Conservation (phyloP, 768 basidiomycete genomes). For the Amanita jacksonii region DNA sequence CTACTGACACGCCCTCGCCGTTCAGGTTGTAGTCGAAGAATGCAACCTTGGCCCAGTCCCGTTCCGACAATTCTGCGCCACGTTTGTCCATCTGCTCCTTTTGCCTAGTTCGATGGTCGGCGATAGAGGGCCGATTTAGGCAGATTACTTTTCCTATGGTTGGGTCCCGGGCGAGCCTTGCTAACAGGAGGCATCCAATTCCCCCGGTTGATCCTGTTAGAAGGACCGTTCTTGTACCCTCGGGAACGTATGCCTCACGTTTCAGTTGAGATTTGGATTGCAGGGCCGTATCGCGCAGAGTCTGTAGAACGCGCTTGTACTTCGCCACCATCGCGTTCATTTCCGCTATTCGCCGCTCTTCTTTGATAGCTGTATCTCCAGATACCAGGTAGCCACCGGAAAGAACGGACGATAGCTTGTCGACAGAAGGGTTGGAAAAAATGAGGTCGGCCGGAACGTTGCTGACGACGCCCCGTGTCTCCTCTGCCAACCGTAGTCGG, state of each 20-base stretch:
- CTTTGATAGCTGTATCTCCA: neutral
- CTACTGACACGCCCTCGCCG: conserved; percentile 18
- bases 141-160: conserved; percentile 21
- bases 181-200: conserved; percentile 24
- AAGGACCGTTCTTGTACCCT: conserved; percentile 13
- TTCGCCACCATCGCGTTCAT: conserved; percentile 23
- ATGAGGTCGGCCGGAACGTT: conserved; percentile 20
- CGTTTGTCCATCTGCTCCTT: conserved; percentile 21
- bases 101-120: conserved; percentile 18
- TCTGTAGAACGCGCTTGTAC: conserved; percentile 11
- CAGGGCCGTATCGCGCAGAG: neutral
- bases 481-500: conserved; percentile 15
- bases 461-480: conserved; percentile 10
- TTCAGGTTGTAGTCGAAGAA: conserved; percentile 20
- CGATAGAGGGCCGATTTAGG: conserved; percentile 18
- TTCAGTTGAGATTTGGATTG: neutral
- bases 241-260: no score
- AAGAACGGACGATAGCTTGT: conserved; percentile 18
- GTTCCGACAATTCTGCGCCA: conserved; percentile 16
- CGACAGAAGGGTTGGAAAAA: conserved; percentile 21
- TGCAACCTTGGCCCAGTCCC: conserved; percentile 22
- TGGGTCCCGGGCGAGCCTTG: conserved; percentile 18
- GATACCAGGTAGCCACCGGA: conserved; percentile 10
- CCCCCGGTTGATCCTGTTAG: conserved; percentile 31
- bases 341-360: conserved; percentile 13